Conservation (phyloP, 805 yeast genomes). For the Isabelozyma heimii region DNA sequence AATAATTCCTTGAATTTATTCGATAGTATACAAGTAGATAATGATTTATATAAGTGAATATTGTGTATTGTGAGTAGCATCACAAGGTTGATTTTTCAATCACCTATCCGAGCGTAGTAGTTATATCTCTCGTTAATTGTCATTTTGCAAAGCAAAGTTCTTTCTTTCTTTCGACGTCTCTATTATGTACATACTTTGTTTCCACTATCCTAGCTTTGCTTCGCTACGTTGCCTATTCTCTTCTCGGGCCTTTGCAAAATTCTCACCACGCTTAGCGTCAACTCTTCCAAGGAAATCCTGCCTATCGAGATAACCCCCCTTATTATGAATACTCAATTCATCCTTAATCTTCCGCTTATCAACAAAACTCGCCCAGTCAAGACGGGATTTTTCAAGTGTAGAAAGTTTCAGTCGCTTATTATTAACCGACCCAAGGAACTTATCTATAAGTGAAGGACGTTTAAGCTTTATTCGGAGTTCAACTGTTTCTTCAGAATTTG, state of each 20-base stretch:
- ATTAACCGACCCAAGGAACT: slow-evolving; percentile 61
- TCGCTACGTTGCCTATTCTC: slow-evolving; percentile 19
- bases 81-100: too few species aligned
- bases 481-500: slow-evolving; percentile 27
- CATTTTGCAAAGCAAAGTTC: too few species aligned
- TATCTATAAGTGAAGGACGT: slow-evolving; percentile 73
- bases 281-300: slow-evolving; percentile 86
- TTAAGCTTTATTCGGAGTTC: slow-evolving; percentile 58
- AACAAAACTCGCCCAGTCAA: slow-evolving; percentile 95
- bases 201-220: background rate
- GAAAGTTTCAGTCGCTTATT: slow-evolving; percentile 73
- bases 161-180: too few species aligned
- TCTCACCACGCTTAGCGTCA: slow-evolving; percentile 54
- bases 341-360: slow-evolving; percentile 82
- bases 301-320: slow-evolving; percentile 86
- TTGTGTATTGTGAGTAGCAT: too few species aligned
- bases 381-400: slow-evolving; percentile 85
- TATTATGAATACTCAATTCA: slow-evolving; percentile 76
- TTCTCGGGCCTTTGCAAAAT: slow-evolving; percentile 44
- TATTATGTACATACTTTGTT: background rate
- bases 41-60: too few species aligned
- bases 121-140: too few species aligned
- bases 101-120: too few species aligned
- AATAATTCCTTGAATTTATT: too few species aligned
- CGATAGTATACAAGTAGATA: too few species aligned